These are phyloP conservation scores for Xylaria cubensis DNA, from an alignment of 495 filamentous ascomycete species.

Conservation along the genomic window DNA sequence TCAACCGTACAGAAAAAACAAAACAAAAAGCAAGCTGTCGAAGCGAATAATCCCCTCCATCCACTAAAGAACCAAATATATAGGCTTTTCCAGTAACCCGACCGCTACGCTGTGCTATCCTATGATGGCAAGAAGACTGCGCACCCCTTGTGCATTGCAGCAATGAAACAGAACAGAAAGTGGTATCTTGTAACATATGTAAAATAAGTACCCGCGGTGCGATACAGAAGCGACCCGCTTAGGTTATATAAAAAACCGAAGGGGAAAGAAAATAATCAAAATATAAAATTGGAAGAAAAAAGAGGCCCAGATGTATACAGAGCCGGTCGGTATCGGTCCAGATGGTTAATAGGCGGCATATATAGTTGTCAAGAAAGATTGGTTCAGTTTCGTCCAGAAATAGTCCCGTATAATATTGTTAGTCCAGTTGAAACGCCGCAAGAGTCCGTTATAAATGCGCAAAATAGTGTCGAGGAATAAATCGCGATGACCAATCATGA, in stretches of 20 bases:
- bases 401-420: slow-evolving; percentile 34
- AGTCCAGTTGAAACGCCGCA: slow-evolving; percentile 23
- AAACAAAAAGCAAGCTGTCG: neutral
- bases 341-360: neutral
- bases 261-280: neutral
- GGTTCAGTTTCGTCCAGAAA: slow-evolving; percentile 32
- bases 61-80: slow-evolving; percentile 5
- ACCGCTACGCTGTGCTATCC: slow-evolving; percentile 23
- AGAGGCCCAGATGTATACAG: neutral
- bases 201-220: neutral
- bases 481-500: slow-evolving; percentile 41
- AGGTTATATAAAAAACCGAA: slow-evolving; percentile 17
- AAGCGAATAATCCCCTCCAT: slow-evolving; percentile 1
- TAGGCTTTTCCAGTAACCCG: slow-evolving; percentile 26
- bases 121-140: neutral
- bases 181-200: slow-evolving; percentile 27
- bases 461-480: slow-evolving; percentile 13
- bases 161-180: slow-evolving; percentile 11
- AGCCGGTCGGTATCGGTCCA: neutral
- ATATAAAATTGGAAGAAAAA: neutral
- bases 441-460: slow-evolving; percentile 23
- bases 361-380: slow-evolving; percentile 9
- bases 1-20: neutral
- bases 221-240: slow-evolving; percentile 24
- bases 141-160: slow-evolving; percentile 14